Evolutionary conservation across 2,329 filamentous ascomycete genomes (phyloP).

Genomic region (Monilinia fructicola): DNA sequence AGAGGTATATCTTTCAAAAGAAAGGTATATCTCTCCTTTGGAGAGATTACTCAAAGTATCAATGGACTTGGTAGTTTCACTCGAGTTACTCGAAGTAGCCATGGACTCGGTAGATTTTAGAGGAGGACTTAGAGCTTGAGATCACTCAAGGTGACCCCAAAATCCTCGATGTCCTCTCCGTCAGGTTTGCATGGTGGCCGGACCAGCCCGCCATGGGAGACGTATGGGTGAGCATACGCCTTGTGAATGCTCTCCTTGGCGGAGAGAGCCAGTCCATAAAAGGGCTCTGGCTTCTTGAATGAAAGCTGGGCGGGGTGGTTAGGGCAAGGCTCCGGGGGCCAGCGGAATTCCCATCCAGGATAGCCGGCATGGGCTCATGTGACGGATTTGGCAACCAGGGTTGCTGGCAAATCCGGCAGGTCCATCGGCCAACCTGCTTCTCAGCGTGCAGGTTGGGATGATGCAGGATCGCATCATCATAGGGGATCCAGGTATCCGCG

Average conservation of each 20-base stretch:
- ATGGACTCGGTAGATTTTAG: conserved; percentile 1
- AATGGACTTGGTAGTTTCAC: background rate
- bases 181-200: background rate
- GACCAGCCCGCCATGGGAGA: background rate
- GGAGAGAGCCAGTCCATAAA: background rate
- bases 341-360: background rate
- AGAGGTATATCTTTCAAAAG: too few species aligned
- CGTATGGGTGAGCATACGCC: background rate
- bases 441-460: background rate
- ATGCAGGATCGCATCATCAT: conserved; percentile 7
- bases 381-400: background rate
- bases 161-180: background rate
- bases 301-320: background rate
- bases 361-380: background rate
- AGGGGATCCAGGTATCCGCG: background rate
- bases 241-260: background rate
- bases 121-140: background rate
- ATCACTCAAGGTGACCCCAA: background rate
- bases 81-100: background rate
- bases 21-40: too few species aligned
- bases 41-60: background rate
- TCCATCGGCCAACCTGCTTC: background rate
- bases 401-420: background rate
- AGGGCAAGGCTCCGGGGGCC: background rate
- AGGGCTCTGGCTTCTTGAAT: background rate